Evolutionary conservation across 768 basidiomycete genomes (phyloP).

Genomic region (Suillus sp.): DNA sequence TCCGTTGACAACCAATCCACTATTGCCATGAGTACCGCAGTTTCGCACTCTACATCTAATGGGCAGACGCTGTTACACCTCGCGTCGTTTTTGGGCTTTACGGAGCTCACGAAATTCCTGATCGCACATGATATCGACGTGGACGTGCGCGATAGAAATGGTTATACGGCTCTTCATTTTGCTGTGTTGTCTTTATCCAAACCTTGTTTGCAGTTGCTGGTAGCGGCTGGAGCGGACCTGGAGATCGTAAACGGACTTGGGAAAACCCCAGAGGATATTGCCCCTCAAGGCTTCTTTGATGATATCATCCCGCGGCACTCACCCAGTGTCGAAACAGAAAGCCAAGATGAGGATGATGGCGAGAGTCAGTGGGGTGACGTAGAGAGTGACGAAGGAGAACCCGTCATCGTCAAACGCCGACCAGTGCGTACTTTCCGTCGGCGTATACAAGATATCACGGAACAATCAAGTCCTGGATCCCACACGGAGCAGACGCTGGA

Average conservation of each 20-base stretch:
- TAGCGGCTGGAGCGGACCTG: constrained; percentile 79
- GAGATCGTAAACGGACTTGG: constrained; percentile 76
- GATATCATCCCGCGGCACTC: constrained; percentile 27
- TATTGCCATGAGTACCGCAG: constrained; percentile 50
- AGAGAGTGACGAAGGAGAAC: constrained; percentile 63
- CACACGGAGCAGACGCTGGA: constrained; percentile 10
- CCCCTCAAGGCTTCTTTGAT: constrained; percentile 47
- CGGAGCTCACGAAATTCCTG: constrained; percentile 69
- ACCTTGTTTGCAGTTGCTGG: constrained; percentile 63
- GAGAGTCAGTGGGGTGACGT: constrained; percentile 71
- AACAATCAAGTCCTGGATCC: constrained; percentile 13
- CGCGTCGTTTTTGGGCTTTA: constrained; percentile 77
- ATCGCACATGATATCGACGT: constrained; percentile 72
- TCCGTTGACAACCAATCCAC: constrained; percentile 46
- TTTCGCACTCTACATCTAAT: constrained; percentile 69
- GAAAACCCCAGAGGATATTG: constrained; percentile 67
- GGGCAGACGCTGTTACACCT: constrained; percentile 92
- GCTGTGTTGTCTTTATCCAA: constrained; percentile 68
- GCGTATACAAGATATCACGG: constrained; percentile 21
- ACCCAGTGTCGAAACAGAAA: constrained; percentile 27
- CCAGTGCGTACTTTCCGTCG: constrained; percentile 39
- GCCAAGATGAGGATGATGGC: constrained; percentile 41
- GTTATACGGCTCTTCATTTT: constrained; percentile 88
- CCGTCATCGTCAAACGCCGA: constrained; percentile 32
- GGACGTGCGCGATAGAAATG: constrained; percentile 86